phyloP scores from a whole-genome alignment of 352 stramenopile species.

The Pythium periplocum region DNA sequence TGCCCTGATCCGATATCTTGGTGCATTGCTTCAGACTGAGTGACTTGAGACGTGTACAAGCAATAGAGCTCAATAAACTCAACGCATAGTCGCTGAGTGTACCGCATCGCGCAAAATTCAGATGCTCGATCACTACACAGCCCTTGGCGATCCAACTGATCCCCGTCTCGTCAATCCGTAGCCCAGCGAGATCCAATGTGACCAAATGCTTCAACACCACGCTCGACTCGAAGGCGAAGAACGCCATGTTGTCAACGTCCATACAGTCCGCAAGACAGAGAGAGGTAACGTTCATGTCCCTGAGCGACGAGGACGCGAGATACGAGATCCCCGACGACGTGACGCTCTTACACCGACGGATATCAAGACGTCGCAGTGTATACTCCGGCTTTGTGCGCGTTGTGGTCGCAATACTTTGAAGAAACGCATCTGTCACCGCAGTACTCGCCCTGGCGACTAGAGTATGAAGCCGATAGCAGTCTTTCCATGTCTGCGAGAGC shows the following conservation, averaged over 20 bases:
- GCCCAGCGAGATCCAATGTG: slow-evolving; percentile 32
- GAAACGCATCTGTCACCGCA: slow-evolving; percentile 44
- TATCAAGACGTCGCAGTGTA: slow-evolving; percentile 31
- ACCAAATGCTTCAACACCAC: slow-evolving; percentile 20
- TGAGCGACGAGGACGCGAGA: slow-evolving; percentile 34
- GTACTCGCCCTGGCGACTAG: slow-evolving; percentile 35
- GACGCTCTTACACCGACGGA: slow-evolving; percentile 59
- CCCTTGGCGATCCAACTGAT: slow-evolving; percentile 70
- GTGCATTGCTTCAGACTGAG: slow-evolving; percentile 46
- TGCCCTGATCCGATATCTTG: slow-evolving; percentile 36
- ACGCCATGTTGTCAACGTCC: slow-evolving; percentile 61
- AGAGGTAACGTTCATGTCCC: slow-evolving; percentile 22
- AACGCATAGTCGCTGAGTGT: slow-evolving; percentile 53
- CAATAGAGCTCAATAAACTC: slow-evolving; percentile 38
- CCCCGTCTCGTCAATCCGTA: slow-evolving; percentile 54
- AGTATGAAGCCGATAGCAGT: slow-evolving; percentile 46
- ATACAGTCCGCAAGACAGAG: slow-evolving; percentile 51
- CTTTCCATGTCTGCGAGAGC: slow-evolving; percentile 47
- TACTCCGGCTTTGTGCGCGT: slow-evolving; percentile 22
- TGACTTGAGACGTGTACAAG: slow-evolving; percentile 20
- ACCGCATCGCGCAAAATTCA: slow-evolving; percentile 49
- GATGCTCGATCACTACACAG: slow-evolving; percentile 27
- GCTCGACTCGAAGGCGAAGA: slow-evolving; percentile 66
- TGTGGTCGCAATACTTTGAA: slow-evolving; percentile 50
- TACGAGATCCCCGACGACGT: slow-evolving; percentile 55